Evolutionary conservation across 2,329 filamentous ascomycete genomes (phyloP).

Genomic region (Coniochaeta pulveracea): DNA sequence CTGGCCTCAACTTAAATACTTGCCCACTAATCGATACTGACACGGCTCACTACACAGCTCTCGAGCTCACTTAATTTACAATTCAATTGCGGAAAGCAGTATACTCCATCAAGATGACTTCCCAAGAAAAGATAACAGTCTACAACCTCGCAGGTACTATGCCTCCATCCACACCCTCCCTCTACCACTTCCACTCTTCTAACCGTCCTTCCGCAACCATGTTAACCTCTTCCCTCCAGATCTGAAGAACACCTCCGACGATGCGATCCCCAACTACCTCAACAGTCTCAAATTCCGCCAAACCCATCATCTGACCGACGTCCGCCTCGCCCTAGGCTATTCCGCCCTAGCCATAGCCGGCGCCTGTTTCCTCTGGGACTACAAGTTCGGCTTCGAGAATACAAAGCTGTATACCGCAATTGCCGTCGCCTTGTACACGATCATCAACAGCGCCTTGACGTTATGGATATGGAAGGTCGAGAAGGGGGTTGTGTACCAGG

Average conservation of each 20-base stretch:
- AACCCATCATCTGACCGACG: conserved; percentile 68
- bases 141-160: conserved; percentile 53
- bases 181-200: conserved; percentile 2
- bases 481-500: conserved; percentile 71
- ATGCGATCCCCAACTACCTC: conserved; percentile 88
- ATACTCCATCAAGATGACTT: conserved; percentile 23
- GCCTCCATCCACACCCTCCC: background rate
- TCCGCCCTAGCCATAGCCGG: conserved; percentile 67
- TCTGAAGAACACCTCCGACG: conserved; percentile 93
- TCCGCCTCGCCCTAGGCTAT: conserved; percentile 77
- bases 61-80: background rate
- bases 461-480: conserved; percentile 81
- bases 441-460: conserved; percentile 68
- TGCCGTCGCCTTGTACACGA: conserved; percentile 69
- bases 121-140: conserved; percentile 49
- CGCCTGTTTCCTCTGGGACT: conserved; percentile 84
- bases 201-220: conserved; percentile 1
- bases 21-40: too few relatives aligned
- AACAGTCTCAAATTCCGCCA: conserved; percentile 78
- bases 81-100: conserved; percentile 3
- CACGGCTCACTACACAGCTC: background rate
- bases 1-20: conserved; percentile 2
- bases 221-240: conserved; percentile 38
- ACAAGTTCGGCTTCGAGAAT: conserved; percentile 76
- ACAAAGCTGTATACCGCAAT: conserved; percentile 73